phyloP scores from a whole-genome alignment of 2,329 filamentous ascomycete genomes.

The Claviceps maximensis region DNA sequence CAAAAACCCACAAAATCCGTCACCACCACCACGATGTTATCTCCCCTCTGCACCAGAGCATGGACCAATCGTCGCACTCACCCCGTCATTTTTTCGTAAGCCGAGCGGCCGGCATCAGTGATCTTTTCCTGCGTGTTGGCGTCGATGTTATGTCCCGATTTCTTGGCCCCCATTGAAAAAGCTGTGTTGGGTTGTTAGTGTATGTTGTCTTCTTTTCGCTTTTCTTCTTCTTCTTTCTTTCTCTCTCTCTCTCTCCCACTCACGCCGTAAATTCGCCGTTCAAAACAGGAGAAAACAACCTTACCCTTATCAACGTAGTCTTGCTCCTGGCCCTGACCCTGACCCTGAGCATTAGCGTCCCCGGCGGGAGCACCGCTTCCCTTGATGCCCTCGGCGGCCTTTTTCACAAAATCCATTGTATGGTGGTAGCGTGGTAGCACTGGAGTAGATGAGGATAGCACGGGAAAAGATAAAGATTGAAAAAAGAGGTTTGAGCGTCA shows the following conservation, averaged over 20 bases:
- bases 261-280: no score
- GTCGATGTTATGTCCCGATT: conserved; percentile 22
- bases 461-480: no score
- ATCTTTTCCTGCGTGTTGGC: conserved; percentile 25
- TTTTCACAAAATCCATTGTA: conserved; percentile 27
- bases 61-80: no score
- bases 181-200: no score
- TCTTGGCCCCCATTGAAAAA: conserved; percentile 18
- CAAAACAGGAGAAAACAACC: not conserved
- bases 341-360: conserved; percentile 7
- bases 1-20: not conserved
- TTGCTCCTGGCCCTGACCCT: conserved; percentile 11
- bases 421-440: not conserved
- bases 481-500: no score
- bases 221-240: no score
- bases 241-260: no score
- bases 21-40: no score
- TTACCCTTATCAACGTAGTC: conserved; percentile 28
- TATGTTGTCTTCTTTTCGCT: no score
- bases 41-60: no score
- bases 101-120: conserved; percentile 21
- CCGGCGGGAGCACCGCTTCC: conserved; percentile 8
- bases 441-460: no score
- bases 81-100: conserved; percentile 26
- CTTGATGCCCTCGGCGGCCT: conserved; percentile 14